These are phyloP conservation scores for Corinectria fuckeliana DNA, from an alignment of 2,329 filamentous ascomycete species.

Conservation along the genomic window DNA sequence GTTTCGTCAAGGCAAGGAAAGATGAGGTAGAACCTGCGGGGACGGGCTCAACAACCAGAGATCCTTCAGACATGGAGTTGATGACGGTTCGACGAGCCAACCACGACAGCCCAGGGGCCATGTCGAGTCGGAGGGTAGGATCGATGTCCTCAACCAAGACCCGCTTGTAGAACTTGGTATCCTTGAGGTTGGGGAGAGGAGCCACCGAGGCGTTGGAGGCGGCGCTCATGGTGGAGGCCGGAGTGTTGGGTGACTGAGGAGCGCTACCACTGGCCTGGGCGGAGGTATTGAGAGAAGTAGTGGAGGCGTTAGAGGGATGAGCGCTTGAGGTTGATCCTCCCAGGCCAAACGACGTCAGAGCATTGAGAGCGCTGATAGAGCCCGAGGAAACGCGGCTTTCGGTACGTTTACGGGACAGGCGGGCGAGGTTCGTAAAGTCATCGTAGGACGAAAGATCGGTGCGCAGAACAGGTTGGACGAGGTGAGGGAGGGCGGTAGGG, in stretches of 20 bases:
- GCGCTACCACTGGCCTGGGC: slow-evolving; percentile 58
- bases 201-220: slow-evolving; percentile 46
- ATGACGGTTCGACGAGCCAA: slow-evolving; percentile 86
- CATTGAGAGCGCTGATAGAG: slow-evolving; percentile 61
- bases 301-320: slow-evolving; percentile 64
- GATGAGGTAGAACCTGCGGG: slow-evolving; percentile 63
- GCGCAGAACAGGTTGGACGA: slow-evolving; percentile 83
- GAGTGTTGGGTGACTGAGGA: slow-evolving; percentile 65
- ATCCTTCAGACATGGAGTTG: slow-evolving; percentile 82
- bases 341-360: slow-evolving; percentile 50
- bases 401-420: slow-evolving; percentile 67
- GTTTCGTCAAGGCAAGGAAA: slow-evolving; percentile 56
- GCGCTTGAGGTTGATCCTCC: slow-evolving; percentile 55
- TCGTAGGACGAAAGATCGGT: slow-evolving; percentile 82
- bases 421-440: slow-evolving; percentile 82
- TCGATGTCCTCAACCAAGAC: slow-evolving; percentile 90
- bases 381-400: slow-evolving; percentile 74
- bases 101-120: slow-evolving; percentile 91
- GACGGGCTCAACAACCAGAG: slow-evolving; percentile 87
- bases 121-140: slow-evolving; percentile 87
- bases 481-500: slow-evolving; percentile 77
- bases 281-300: slow-evolving; percentile 61
- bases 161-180: slow-evolving; percentile 94
- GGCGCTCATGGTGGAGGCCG: slow-evolving; percentile 58
- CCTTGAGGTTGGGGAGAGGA: slow-evolving; percentile 72